Evolutionary conservation across 2,329 filamentous ascomycete genomes (phyloP).

Genomic region (Exophiala dermatitidis): DNA sequence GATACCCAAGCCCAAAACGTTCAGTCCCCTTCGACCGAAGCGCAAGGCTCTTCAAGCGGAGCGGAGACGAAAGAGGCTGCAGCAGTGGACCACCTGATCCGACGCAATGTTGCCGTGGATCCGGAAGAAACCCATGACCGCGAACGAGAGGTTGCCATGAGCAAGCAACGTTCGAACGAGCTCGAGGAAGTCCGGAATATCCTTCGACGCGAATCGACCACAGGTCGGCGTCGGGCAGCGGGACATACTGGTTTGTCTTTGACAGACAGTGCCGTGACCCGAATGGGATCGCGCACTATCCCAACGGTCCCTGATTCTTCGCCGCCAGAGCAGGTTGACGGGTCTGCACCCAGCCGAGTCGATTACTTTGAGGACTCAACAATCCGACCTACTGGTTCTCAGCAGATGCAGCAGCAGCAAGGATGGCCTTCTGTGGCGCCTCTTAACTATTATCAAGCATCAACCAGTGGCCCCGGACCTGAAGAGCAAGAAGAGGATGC

Average conservation of each 20-base stretch:
- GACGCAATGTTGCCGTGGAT: constrained; percentile 19
- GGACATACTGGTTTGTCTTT: constrained; percentile 11
- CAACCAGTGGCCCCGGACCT: not conserved
- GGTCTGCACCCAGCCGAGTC: constrained; percentile 6
- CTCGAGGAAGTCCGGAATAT: constrained; percentile 26
- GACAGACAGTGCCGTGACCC: not conserved
- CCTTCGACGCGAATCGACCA: constrained; percentile 35
- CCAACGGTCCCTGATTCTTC: constrained; percentile 19
- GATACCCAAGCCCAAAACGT: constrained; percentile 1
- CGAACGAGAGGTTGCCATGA: constrained; percentile 12
- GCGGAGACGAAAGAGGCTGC: constrained; percentile 18
- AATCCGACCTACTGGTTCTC: constrained; percentile 6
- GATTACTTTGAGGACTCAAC: constrained; percentile 25
- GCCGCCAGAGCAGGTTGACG: constrained; percentile 13
- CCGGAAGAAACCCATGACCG: constrained; percentile 27
- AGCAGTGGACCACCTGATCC: constrained; percentile 14
- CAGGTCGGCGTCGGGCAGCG: constrained; percentile 34
- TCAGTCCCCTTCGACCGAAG: not conserved
- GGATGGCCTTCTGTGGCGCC: constrained; percentile 10
- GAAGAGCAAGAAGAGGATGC: constrained; percentile 2
- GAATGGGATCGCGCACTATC: constrained; percentile 18
- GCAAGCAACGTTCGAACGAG: constrained; percentile 25
- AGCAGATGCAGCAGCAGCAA: not conserved
- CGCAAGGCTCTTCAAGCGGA: constrained; percentile 7
- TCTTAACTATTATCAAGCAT: constrained; percentile 10